Percentiles rank a stretch among this genome's conserved stretches.
Conservation (phyloP, 805 yeast genomes). For the Ogataea paraovalis region DNA sequence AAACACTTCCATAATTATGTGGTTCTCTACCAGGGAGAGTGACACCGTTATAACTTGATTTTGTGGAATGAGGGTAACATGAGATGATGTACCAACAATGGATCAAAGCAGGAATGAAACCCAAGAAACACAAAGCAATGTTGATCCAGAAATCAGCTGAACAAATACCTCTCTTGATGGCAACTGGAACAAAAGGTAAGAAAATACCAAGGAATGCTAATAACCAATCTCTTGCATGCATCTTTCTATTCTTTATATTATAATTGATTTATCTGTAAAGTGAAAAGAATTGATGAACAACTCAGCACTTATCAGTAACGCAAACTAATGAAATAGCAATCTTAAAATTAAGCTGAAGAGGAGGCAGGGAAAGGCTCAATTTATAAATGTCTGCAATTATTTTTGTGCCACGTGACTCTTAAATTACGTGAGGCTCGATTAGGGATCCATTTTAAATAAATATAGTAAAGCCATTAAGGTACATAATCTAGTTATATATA, state of each 20-base stretch:
- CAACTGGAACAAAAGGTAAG: slow-evolving; percentile 70
- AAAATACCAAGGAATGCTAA: slow-evolving; percentile 64
- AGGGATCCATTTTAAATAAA: no score
- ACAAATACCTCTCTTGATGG: slow-evolving; percentile 59
- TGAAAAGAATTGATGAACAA: no score
- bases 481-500: neutral
- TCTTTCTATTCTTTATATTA: slow-evolving; percentile 2
- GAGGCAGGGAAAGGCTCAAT: no score
- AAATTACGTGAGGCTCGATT: no score
- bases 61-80: slow-evolving; percentile 51
- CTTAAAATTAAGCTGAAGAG: no score
- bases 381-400: no score
- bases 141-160: slow-evolving; percentile 61
- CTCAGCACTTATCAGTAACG: no score
- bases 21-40: slow-evolving; percentile 36
- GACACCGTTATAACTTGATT: slow-evolving; percentile 27
- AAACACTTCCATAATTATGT: slow-evolving; percentile 31
- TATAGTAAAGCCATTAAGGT: no score
- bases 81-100: slow-evolving; percentile 79
- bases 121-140: slow-evolving; percentile 63
- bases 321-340: no score
- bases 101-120: slow-evolving; percentile 72
- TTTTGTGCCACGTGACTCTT: no score
- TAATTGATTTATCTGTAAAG: neutral
- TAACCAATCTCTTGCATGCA: slow-evolving; percentile 47